Percentiles rank a stretch among this genome's conserved stretches.
phyloP scores from a whole-genome alignment of 345 rosid species.

The Salix exigua region DNA sequence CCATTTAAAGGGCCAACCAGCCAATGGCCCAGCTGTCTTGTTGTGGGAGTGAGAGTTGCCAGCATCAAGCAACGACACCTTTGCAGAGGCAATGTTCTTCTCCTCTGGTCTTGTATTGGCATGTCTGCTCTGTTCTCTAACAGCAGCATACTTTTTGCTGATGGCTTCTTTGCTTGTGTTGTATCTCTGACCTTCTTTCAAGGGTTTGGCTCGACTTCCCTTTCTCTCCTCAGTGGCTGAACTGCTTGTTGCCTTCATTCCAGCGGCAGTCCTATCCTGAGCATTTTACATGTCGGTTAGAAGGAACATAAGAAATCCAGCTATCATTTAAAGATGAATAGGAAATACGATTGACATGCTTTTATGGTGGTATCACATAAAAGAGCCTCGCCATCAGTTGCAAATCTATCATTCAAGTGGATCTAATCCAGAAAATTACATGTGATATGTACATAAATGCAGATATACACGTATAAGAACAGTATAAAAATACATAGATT shows the following conservation, averaged over 20 bases:
- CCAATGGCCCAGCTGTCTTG: slow-evolving; percentile 38
- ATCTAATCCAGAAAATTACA: not conserved
- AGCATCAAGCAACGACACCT: slow-evolving; percentile 70
- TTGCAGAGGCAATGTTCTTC: slow-evolving; percentile 63
- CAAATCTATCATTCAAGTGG: not conserved
- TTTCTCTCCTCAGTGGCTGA: slow-evolving; percentile 18
- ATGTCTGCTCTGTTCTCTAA: slow-evolving; percentile 70
- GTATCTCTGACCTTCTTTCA: slow-evolving; percentile 56
- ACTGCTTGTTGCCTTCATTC: slow-evolving; percentile 55
- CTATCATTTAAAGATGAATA: not conserved
- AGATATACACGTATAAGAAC: not conserved
- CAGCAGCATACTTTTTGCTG: slow-evolving; percentile 75
- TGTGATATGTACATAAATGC: not conserved
- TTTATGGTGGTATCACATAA: not conserved
- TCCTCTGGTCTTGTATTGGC: slow-evolving; percentile 44
- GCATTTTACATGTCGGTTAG: slow-evolving; percentile 16
- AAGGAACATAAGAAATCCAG: not conserved
- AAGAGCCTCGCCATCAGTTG: not conserved
- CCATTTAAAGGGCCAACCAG: slow-evolving; percentile 70
- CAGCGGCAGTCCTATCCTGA: slow-evolving; percentile 64
- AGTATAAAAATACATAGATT: not conserved
- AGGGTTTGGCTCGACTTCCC: slow-evolving; percentile 42
- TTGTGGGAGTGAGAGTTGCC: slow-evolving; percentile 29
- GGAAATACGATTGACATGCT: not conserved
- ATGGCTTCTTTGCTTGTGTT: slow-evolving; percentile 76